Base-by-base conservation (phyloP, 306 rosid genomes). In the Cicer bijugum region DNA sequence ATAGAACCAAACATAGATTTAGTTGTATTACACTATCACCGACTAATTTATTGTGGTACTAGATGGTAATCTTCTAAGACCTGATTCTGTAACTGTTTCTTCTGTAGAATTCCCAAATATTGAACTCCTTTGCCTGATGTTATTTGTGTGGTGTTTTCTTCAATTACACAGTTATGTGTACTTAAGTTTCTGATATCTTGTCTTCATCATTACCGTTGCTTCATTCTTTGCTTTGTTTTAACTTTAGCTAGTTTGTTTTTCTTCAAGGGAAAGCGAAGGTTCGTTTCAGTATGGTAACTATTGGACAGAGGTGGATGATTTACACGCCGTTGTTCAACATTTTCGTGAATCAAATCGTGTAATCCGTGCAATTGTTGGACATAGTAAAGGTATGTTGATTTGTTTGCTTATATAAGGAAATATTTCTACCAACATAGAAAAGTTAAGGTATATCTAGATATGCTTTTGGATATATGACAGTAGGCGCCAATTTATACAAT, bases 261-360 rank as follows among this genome's bases (percentile, higher is more conserved):
- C 53, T 67, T 77, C 15, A 56, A 92, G 96, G 79, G 92, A 92
- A 81, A 92, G 92, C 76, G 92, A 90, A 69, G 96, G 96, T 58
- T 71, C 79, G 8, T 87, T 90, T 78, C 78, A 83, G 85, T 85
- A 5, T 83, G 91, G 88, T 68, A 55, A 84, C 81, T 83, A 84
- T 71, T 35, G 63, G 80, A 65, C 68, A 39, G 96, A 90, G 83
- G 89, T 80, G 76, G 92, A 87, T 76, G 96, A 92, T 82, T 78
- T 88, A 63, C 88, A 51, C 51, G 56, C 86, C 43, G 87, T 90
- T 39, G 78, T 81, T 67, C 86, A 86, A 73, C 81, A 92, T 80
- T 86, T 87, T 82, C 47, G 42, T 43, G 79, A 74, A 44, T 77
- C 83, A 74, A 85, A 83, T 47, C 89, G 85, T 33, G 69, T 12